Base-by-base conservation (phyloP, 2,329 filamentous ascomycete genomes). In the Penicillium olsonii region DNA sequence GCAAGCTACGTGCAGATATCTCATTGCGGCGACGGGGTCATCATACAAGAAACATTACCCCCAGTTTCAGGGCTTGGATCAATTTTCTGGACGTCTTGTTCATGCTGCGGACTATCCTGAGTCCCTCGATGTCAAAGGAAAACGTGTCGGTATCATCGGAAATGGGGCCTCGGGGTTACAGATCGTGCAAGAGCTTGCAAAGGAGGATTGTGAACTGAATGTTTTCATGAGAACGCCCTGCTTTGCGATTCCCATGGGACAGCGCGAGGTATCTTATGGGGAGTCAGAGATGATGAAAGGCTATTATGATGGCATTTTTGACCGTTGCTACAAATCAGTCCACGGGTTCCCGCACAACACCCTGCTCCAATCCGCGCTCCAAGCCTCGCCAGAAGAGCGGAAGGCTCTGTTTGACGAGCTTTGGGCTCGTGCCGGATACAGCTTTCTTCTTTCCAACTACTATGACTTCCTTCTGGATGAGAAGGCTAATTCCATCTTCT, bases 181-280 rank as follows among this genome's bases (percentile, higher is more conserved):
- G 15, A 54, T 58, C 18, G 53, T 57, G 11, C 51, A 60, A 19
- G 37, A 33, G 7, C 41, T 56, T 14, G 53, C 53, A n/a, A 54
- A 60, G 18, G 37, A 56, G 35, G 53, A 57, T 19, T 54, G 53
- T 17, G 41, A 53, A 10, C 40, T 59, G 2, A 74, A 71, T 3
- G 79, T 87, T 35, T 85, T 86, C 63, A 82, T 86, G 56, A 78
- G 84, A 10, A 87, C 83, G 1, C 84, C 84, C 1, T 87, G 87
- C 50, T 70, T 85, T 11, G 81, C 81, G 0, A 63, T 87, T 2
- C 83, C 83, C 0, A 85, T 87, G 82, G 73, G 76, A 2, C 76
- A 79, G 52, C 69, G 72, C 2, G 35, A 14, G 37, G 69, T 8
- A 67, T 83, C 35, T 73, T 73, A 67, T 8, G 75, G 77, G 51